Conservation (phyloP, 768 basidiomycete species). For the Boletellus emodensis region DNA sequence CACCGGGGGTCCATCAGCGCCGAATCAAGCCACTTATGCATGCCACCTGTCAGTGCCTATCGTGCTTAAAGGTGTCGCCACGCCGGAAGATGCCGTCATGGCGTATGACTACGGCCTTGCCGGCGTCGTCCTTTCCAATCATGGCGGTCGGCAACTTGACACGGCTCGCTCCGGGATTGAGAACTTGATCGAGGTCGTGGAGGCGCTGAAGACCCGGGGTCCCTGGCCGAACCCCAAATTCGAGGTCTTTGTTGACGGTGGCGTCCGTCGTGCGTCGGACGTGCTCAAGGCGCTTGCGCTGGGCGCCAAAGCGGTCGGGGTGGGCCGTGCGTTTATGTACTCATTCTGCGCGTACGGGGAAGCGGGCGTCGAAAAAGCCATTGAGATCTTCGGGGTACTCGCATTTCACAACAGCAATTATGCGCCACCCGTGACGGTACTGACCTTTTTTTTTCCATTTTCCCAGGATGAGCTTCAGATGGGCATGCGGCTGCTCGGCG, state of each 20-base stretch:
- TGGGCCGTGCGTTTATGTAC: conserved; percentile 81
- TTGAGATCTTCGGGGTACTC: conserved; percentile 68
- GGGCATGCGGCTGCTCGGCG: conserved; percentile 91
- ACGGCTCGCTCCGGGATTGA: conserved; percentile 82
- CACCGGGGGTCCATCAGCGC: conserved; percentile 17
- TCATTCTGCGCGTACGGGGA: conserved; percentile 82
- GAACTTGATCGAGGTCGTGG: conserved; percentile 75
- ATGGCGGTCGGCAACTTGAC: conserved; percentile 72
- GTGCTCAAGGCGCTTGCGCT: conserved; percentile 80
- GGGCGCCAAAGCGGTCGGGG: conserved; percentile 76
- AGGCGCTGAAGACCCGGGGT: conserved; percentile 61
- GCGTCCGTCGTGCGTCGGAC: conserved; percentile 83
- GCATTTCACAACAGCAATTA: too few relatives aligned
- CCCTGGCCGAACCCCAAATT: conserved; percentile 74
- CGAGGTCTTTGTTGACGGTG: conserved; percentile 89
- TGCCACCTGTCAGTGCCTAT: conserved; percentile 60
- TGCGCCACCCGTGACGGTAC: neutral
- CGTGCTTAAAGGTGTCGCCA: conserved; percentile 78
- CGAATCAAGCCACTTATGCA: neutral
- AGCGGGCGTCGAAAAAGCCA: conserved; percentile 79
- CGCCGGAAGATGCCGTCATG: conserved; percentile 78
- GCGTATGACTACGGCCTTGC: conserved; percentile 71
- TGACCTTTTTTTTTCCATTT: neutral
- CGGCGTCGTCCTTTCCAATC: conserved; percentile 76
- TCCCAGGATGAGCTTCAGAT: conserved; percentile 89